These are phyloP conservation scores for Saccharomycodes ludwigii DNA, from an alignment of 805 yeast genomes.

Conservation along the genomic window DNA sequence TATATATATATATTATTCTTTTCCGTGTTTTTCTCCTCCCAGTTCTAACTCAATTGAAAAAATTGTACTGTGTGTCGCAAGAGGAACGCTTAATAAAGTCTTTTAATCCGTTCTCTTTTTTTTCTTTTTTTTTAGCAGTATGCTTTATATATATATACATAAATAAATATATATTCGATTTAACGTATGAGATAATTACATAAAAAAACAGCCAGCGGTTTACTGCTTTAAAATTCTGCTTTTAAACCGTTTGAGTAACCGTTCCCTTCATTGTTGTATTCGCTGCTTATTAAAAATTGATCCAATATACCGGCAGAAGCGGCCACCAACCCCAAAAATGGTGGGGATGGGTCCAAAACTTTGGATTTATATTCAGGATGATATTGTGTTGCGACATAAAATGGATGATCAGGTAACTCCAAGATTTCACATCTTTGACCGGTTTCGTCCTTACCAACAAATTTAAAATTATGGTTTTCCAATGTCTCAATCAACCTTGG, in stretches of 20 bases:
- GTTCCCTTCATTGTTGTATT: constrained; percentile 13
- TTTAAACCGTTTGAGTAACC: too few relatives aligned
- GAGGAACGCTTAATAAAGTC: too few relatives aligned
- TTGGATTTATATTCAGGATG: constrained; percentile 97
- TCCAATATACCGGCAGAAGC: constrained; percentile 82
- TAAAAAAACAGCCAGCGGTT: too few relatives aligned
- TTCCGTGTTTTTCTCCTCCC: too few relatives aligned
- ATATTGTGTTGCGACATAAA: constrained; percentile 90
- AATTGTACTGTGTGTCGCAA: too few relatives aligned
- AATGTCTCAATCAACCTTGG: constrained; percentile 63
- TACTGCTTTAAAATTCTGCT: too few relatives aligned
- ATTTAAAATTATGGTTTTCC: constrained; percentile 69
- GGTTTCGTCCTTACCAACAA: constrained; percentile 88
- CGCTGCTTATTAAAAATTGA: constrained; percentile 39
- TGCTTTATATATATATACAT: too few relatives aligned
- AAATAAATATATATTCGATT: too few relatives aligned
- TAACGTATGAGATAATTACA: too few relatives aligned
- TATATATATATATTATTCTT: too few relatives aligned
- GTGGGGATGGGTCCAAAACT: constrained; percentile 92
- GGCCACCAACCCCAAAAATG: constrained; percentile 91
- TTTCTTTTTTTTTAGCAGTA: constrained; percentile 1
- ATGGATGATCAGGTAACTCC: constrained; percentile 80
- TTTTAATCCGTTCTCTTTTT: not conserved
- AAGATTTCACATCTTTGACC: constrained; percentile 89
- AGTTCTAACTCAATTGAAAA: too few relatives aligned